phyloP scores from a whole-genome alignment of 176 grass and related monocot species.

The Thinopyrum elongatum region DNA sequence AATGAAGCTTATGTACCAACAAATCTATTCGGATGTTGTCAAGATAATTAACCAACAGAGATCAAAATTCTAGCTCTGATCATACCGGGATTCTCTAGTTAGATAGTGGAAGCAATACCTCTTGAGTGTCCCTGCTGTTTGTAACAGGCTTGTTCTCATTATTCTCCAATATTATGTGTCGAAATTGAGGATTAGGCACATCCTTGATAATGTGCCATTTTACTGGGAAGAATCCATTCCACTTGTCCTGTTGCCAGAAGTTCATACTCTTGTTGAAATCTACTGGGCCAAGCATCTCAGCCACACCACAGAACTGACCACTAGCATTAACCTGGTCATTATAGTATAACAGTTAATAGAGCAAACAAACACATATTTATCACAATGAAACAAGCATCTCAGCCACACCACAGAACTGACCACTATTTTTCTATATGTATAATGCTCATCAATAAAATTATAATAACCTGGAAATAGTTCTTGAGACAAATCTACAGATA shows the following conservation, averaged over 20 bases:
- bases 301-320: constrained; percentile 90
- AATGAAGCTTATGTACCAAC: constrained; percentile 4
- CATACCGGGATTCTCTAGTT: constrained; percentile 3
- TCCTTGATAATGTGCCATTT: constrained; percentile 99
- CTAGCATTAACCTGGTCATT: constrained; percentile 83
- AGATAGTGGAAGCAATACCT: constrained; percentile 52
- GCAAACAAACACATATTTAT: constrained; percentile 14
- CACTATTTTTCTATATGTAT: neutral
- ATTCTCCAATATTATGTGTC: constrained; percentile 95
- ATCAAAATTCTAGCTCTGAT: neutral
- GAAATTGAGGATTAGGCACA: constrained; percentile 89
- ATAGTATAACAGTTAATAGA: constrained; percentile 17
- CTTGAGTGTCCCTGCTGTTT: constrained; percentile 93
- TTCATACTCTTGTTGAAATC: constrained; percentile 88
- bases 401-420: neutral
- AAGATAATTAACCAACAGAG: constrained; percentile 4
- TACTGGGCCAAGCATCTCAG: constrained; percentile 85
- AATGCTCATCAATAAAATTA: too few species aligned
- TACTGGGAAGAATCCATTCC: constrained; percentile 87
- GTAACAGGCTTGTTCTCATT: constrained; percentile 95
- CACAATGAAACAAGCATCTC: neutral
- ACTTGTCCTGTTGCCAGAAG: constrained; percentile 99
- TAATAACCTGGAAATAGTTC: too few species aligned
- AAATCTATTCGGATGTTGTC: constrained; percentile 8
- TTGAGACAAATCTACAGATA: too few species aligned